These are phyloP conservation scores for Solanum bukasovii DNA, from an alignment of 257 asterid genomes.

Conservation along the genomic window DNA sequence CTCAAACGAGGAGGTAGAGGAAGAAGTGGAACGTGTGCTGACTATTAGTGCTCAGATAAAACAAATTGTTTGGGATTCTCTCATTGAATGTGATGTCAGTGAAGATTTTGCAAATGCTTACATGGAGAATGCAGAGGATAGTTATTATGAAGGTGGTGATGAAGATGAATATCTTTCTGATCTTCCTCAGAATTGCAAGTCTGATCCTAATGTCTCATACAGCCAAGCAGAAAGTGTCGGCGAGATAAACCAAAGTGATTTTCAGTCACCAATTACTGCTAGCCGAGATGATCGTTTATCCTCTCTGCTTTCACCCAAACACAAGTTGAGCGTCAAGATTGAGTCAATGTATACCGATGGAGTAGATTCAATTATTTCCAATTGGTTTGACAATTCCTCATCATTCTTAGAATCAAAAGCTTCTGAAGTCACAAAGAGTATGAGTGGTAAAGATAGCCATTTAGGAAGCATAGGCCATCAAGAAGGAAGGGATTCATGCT, in stretches of 20 bases:
- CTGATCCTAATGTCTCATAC: constrained; percentile 10
- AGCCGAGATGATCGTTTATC: constrained; percentile 9
- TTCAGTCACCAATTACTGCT: constrained; percentile 15
- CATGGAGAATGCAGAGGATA: constrained; percentile 41
- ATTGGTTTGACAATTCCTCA: constrained; percentile 3
- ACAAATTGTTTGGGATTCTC: constrained; percentile 48
- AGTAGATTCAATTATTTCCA: constrained; percentile 11
- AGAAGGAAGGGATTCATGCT: constrained; percentile 2
- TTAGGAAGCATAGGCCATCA: constrained; percentile 4
- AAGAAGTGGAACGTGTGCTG: constrained; percentile 51
- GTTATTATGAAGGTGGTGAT: constrained; percentile 14
- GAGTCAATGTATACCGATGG: constrained; percentile 16
- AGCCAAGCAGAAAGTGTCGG: constrained; percentile 47
- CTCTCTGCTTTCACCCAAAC: constrained; percentile 15
- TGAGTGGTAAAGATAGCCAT: not conserved
- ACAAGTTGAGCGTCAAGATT: constrained; percentile 6
- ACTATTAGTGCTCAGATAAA: constrained; percentile 70
- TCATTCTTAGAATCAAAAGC: constrained; percentile 17
- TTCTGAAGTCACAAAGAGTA: constrained; percentile 1
- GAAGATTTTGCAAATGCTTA: constrained; percentile 56
- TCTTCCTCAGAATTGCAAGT: constrained; percentile 4
- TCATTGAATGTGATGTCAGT: constrained; percentile 42
- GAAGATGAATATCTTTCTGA: constrained; percentile 17
- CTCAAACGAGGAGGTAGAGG: constrained; percentile 33
- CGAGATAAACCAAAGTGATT: constrained; percentile 30